phyloP scores from a whole-genome alignment of 352 stramenopile species.

The Labyrinthula sp. region DNA sequence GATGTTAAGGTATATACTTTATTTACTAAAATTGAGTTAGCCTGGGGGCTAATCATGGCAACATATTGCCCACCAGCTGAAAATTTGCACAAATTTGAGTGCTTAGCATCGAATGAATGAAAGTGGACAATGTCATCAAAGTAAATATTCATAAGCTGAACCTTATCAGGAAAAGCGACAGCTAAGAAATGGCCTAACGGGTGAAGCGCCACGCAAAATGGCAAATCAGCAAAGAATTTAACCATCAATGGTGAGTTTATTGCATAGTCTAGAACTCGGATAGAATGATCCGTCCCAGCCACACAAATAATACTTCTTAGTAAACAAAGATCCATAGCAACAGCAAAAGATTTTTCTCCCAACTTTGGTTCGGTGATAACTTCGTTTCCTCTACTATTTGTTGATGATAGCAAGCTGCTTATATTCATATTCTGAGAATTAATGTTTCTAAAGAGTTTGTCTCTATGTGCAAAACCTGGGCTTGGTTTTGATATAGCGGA shows the following conservation, averaged over 20 bases:
- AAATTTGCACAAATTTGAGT: conserved; percentile 55
- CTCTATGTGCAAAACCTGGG: conserved; percentile 52
- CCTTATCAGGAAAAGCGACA: conserved; percentile 63
- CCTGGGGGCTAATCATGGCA: conserved; percentile 55
- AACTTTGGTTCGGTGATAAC: neutral
- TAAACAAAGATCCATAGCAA: conserved; percentile 47
- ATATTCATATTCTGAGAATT: too few relatives aligned
- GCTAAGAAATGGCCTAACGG: conserved; percentile 49
- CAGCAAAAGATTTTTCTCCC: neutral
- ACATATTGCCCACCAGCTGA: conserved; percentile 67
- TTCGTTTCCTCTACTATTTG: conserved; percentile 46
- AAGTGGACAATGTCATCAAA: conserved; percentile 64
- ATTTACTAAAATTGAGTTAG: conserved; percentile 64
- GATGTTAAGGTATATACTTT: conserved; percentile 58
- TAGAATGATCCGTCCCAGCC: conserved; percentile 51
- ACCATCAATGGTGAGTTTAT: conserved; percentile 37
- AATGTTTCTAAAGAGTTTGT: too few relatives aligned
- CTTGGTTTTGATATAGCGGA: too few relatives aligned
- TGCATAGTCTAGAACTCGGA: conserved; percentile 62
- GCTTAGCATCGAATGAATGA: conserved; percentile 57
- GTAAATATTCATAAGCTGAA: conserved; percentile 64
- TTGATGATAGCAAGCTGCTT: too few relatives aligned
- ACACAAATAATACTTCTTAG: conserved; percentile 54
- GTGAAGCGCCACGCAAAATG: conserved; percentile 34
- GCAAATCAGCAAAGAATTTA: conserved; percentile 37